These are phyloP conservation scores for Brassica balearica DNA, from an alignment of 441 rosid species.

Conservation along the genomic window DNA sequence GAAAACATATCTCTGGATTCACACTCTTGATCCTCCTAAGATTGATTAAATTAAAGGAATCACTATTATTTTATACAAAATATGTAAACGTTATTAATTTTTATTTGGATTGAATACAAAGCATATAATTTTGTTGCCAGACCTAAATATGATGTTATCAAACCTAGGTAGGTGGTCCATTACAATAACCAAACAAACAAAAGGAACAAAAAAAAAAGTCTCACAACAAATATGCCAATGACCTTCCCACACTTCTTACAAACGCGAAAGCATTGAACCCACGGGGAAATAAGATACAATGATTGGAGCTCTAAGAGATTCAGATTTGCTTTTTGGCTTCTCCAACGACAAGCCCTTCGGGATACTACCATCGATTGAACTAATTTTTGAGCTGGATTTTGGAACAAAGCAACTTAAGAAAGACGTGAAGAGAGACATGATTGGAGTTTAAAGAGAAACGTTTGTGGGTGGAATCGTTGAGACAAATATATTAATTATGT, in stretches of 20 bases:
- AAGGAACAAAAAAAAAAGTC: slow-evolving; percentile 6
- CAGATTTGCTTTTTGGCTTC: slow-evolving; percentile 33
- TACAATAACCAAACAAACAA: neutral
- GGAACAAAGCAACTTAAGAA: slow-evolving; percentile 28
- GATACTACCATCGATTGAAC: slow-evolving; percentile 22
- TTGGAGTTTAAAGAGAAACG: neutral
- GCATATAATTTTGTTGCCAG: neutral
- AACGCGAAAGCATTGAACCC: slow-evolving; percentile 37
- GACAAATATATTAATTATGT: neutral
- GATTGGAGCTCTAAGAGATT: slow-evolving; percentile 33
- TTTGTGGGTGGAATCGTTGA: too few species aligned
- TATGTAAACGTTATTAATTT: neutral
- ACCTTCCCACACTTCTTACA: slow-evolving; percentile 16
- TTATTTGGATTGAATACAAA: neutral
- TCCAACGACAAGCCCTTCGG: slow-evolving; percentile 19
- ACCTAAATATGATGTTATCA: neutral
- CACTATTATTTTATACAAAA: neutral
- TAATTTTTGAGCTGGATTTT: slow-evolving; percentile 17
- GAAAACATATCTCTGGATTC: neutral
- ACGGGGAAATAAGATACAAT: slow-evolving; percentile 33
- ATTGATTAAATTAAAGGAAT: neutral
- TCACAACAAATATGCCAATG: neutral
- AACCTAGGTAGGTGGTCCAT: neutral
- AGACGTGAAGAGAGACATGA: slow-evolving; percentile 29
- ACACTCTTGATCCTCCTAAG: neutral